Conservation (phyloP, 116 monocot genomes). For the Trichopus zeylanicus region DNA sequence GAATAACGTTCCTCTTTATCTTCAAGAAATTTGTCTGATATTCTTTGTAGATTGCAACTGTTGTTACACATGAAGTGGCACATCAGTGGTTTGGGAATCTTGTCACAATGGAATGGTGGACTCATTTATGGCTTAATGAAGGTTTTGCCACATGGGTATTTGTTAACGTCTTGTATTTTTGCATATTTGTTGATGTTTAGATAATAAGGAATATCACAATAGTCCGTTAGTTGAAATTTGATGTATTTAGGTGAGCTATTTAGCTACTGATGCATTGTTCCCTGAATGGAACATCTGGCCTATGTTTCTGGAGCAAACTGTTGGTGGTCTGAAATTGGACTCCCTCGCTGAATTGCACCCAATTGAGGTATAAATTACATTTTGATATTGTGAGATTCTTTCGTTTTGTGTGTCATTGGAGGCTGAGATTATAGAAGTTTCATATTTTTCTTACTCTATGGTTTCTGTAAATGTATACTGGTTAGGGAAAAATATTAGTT, state of each 20-base stretch:
- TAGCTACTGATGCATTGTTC: constrained; percentile 78
- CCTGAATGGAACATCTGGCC: constrained; percentile 95
- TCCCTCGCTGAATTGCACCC: constrained; percentile 91
- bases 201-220: not conserved
- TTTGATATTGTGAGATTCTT: not conserved
- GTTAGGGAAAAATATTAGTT: no score
- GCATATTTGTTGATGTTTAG: not conserved
- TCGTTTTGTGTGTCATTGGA: not conserved
- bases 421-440: not conserved
- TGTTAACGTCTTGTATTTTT: not conserved
- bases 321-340: constrained; percentile 75
- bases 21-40: not conserved
- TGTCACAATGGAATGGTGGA: constrained; percentile 99
- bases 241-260: constrained; percentile 71
- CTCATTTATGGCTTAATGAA: constrained; percentile 97
- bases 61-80: constrained; percentile 95
- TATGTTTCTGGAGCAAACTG: constrained; percentile 73
- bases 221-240: not conserved
- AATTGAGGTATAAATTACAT: constrained; percentile 67
- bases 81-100: constrained; percentile 99
- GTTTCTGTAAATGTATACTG: no score
- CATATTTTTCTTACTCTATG: no score
- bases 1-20: not conserved
- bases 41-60: constrained; percentile 59
- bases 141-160: constrained; percentile 97